Evolutionary conservation across 495 filamentous ascomycete species (phyloP).

Genomic region (Aspergillus cristatus): DNA sequence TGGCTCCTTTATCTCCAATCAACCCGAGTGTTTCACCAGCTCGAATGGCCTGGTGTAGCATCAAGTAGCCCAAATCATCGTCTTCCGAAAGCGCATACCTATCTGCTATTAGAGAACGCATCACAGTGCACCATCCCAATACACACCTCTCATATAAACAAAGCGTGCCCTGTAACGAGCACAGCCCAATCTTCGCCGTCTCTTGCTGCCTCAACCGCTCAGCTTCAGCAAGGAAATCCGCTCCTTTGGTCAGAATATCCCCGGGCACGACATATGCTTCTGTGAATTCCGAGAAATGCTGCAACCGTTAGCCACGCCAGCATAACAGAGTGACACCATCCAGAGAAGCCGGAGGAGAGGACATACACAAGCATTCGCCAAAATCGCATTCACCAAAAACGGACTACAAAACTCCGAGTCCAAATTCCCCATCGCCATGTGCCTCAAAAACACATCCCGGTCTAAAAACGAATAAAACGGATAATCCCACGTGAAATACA

Average conservation of each 20-base stretch:
- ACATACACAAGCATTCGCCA: slow-evolving; percentile 41
- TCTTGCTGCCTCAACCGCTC: slow-evolving; percentile 23
- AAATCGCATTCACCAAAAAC: slow-evolving; percentile 45
- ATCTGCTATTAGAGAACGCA: neutral
- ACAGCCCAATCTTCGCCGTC: slow-evolving; percentile 19
- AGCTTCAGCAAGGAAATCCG: slow-evolving; percentile 35
- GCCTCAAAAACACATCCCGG: slow-evolving; percentile 35
- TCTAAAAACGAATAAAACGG: slow-evolving; percentile 42
- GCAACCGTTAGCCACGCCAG: slow-evolving; percentile 3
- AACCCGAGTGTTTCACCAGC: slow-evolving; percentile 29
- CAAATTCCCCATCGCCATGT: slow-evolving; percentile 29
- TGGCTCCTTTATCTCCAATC: slow-evolving; percentile 18
- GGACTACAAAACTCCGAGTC: slow-evolving; percentile 39
- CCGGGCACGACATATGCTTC: slow-evolving; percentile 34
- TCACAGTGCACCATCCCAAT: too few relatives aligned
- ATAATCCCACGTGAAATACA: slow-evolving; percentile 49
- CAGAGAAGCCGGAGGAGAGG: neutral
- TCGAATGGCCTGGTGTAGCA: slow-evolving; percentile 33
- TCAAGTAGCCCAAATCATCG: slow-evolving; percentile 34
- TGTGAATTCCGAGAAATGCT: slow-evolving; percentile 39
- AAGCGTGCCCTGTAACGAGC: slow-evolving; percentile 32
- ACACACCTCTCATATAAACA: slow-evolving; percentile 37
- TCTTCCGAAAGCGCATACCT: slow-evolving; percentile 36
- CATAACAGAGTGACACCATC: neutral
- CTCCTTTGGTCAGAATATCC: slow-evolving; percentile 34